phyloP scores from a whole-genome alignment of 345 rosid genomes.

The Eucalyptus paniculata region DNA sequence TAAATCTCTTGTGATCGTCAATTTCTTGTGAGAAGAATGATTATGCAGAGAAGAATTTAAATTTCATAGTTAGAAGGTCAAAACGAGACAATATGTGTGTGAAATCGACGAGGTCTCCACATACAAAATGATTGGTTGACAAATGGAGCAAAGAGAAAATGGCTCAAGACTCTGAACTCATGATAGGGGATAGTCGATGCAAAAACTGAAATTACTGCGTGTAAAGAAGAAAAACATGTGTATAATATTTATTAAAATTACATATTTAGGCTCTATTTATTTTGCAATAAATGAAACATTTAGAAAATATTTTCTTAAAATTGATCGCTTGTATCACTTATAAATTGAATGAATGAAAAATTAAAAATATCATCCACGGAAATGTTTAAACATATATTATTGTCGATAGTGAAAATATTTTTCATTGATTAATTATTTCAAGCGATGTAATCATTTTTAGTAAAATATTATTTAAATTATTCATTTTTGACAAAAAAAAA shows the following conservation, averaged over 20 bases:
- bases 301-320: too few relatives aligned
- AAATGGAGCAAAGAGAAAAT: neutral
- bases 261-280: neutral
- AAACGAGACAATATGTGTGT: neutral
- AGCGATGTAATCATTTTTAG: too few relatives aligned
- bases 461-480: too few relatives aligned
- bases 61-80: neutral
- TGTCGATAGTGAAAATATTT: too few relatives aligned
- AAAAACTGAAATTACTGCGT: too few relatives aligned
- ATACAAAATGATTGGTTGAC: neutral
- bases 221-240: neutral
- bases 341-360: too few relatives aligned
- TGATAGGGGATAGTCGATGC: neutral
- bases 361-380: too few relatives aligned
- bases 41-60: neutral
- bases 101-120: neutral
- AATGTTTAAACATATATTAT: too few relatives aligned
- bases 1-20: too few relatives aligned
- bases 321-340: fast-evolving
- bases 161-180: neutral
- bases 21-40: neutral
- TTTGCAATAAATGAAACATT: fast-evolving
- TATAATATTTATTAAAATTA: too few relatives aligned
- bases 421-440: too few relatives aligned
- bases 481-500: too few relatives aligned